Percentiles rank a stretch among this genome's conserved stretches.
phyloP scores from a whole-genome alignment of 768 basidiomycete species.

The Lactarius trivialis region DNA sequence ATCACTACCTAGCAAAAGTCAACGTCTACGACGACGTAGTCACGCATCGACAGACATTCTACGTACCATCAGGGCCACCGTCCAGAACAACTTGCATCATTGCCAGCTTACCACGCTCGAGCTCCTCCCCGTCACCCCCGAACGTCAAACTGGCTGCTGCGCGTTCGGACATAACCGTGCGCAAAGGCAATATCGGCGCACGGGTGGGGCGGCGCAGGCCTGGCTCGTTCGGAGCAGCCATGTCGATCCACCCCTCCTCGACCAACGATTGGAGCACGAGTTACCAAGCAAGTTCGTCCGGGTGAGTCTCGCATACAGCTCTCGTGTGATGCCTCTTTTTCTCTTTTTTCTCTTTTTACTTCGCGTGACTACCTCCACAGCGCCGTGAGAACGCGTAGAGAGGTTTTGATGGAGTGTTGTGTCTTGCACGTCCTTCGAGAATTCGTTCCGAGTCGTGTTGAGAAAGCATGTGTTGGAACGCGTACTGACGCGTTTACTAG shows the following conservation, averaged over 20 bases:
- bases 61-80: not conserved
- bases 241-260: constrained; percentile 26
- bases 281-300: constrained; percentile 80
- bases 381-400: not conserved
- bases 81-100: not conserved
- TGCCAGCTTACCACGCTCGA: constrained; percentile 63
- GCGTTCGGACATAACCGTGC: constrained; percentile 42
- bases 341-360: not conserved
- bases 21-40: not conserved
- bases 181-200: constrained; percentile 34
- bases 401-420: not conserved
- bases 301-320: constrained; percentile 37
- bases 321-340: not conserved
- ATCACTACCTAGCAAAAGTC: not conserved
- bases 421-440: not conserved
- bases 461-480: not conserved
- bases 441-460: not conserved
- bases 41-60: not conserved
- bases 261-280: constrained; percentile 75
- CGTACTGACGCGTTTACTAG: constrained; percentile 25
- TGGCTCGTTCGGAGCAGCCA: constrained; percentile 25
- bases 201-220: constrained; percentile 31
- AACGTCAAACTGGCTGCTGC: constrained; percentile 45
- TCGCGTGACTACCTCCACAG: not conserved
- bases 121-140: constrained; percentile 71